These are phyloP conservation scores for Boletus albobrunnescens DNA, from an alignment of 1,284 basidiomycete genomes.

Conservation along the genomic window DNA sequence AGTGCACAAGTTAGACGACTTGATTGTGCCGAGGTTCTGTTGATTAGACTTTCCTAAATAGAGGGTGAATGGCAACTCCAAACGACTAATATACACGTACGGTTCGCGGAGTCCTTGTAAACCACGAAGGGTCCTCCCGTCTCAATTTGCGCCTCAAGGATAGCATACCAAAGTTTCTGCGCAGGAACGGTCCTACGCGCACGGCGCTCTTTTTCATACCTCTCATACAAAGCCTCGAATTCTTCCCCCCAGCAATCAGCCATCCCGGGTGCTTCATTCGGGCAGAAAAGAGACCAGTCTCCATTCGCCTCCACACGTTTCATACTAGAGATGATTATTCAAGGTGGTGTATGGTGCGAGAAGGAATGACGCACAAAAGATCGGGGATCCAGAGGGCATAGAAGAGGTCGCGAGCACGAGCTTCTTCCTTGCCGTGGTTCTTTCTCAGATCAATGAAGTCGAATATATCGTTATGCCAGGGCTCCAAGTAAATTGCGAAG, in stretches of 20 bases:
- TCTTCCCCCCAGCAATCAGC: constrained; percentile 90
- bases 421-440: constrained; percentile 99
- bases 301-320: constrained; percentile 85
- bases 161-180: constrained; percentile 98
- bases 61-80: constrained; percentile 3
- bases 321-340: constrained; percentile 56
- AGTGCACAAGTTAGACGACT: constrained; percentile 98
- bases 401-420: constrained; percentile 95
- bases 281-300: constrained; percentile 98
- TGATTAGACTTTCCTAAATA: constrained; percentile 89
- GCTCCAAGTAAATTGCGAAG: constrained; percentile 96
- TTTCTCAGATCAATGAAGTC: constrained; percentile 98
- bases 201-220: constrained; percentile 90
- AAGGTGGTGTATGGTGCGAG: background rate
- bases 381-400: constrained; percentile 99
- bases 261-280: constrained; percentile 91
- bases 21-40: constrained; percentile 98
- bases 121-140: constrained; percentile 98
- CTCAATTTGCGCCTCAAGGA: constrained; percentile 96
- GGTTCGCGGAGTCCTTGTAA: constrained; percentile 90
- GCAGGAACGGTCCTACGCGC: constrained; percentile 87
- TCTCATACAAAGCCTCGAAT: constrained; percentile 87
- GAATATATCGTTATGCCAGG: constrained; percentile 97
- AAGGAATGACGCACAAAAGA: constrained; percentile 70
- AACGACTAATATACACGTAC: constrained; percentile 40